Evolutionary conservation across 176 grass and related monocot species (phyloP).

Genomic region (Tillandsia leiboldiana): DNA sequence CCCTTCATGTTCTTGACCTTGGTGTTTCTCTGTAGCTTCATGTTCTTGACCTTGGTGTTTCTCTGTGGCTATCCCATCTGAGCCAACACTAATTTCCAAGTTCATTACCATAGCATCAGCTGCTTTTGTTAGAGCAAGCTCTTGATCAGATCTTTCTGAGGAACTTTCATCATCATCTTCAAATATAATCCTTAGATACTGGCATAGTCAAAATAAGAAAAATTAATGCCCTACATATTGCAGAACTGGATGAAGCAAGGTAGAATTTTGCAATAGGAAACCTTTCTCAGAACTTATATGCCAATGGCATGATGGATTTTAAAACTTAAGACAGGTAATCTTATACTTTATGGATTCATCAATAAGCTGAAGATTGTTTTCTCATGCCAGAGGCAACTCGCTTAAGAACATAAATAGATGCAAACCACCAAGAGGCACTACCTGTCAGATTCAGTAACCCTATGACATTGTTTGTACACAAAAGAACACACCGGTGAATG

Average conservation of each 20-base stretch:
- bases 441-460: background rate
- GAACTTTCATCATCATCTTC: conserved; percentile 68
- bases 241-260: background rate
- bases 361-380: background rate
- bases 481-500: background rate
- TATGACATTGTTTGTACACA: background rate
- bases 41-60: background rate
- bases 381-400: background rate
- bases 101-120: conserved; percentile 80
- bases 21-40: conserved; percentile 12
- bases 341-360: background rate
- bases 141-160: conserved; percentile 55
- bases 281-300: background rate
- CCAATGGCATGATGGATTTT: background rate
- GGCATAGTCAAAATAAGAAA: conserved; percentile 8
- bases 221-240: background rate
- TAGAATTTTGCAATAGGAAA: background rate
- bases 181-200: conserved; percentile 72
- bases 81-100: conserved; percentile 25
- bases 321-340: background rate
- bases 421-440: background rate
- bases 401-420: background rate
- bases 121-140: conserved; percentile 72
- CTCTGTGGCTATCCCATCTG: conserved; percentile 12
- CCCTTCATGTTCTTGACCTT: background rate